Conservation (phyloP, 2,329 filamentous ascomycete genomes). For the Monosporascus ibericus region DNA sequence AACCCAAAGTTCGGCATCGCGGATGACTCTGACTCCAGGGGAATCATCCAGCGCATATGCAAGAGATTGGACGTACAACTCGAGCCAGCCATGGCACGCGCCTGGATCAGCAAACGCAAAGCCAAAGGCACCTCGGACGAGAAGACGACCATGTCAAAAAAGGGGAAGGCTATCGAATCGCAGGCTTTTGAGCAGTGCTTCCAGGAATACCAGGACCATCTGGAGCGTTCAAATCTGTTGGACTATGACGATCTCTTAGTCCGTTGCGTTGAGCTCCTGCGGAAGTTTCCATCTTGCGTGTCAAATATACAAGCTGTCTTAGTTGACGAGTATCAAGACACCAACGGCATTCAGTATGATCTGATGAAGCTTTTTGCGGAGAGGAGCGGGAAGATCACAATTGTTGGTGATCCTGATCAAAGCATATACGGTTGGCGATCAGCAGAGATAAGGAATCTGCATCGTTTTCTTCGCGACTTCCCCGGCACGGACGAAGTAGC, state of each 20-base stretch:
- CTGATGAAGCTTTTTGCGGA: slow-evolving; percentile 85
- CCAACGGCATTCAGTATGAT: slow-evolving; percentile 90
- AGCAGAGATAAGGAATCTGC: slow-evolving; percentile 84
- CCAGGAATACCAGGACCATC: slow-evolving; percentile 68
- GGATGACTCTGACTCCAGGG: slow-evolving; percentile 72
- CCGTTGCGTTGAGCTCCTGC: slow-evolving; percentile 73
- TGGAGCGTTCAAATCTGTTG: slow-evolving; percentile 72
- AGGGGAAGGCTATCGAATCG: slow-evolving; percentile 35
- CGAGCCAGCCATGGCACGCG: slow-evolving; percentile 64
- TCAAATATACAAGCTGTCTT: slow-evolving; percentile 85
- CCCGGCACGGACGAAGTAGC: slow-evolving; percentile 75
- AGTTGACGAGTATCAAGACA: slow-evolving; percentile 97
- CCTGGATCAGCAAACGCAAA: slow-evolving; percentile 68
- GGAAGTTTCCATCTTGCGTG: slow-evolving; percentile 69
- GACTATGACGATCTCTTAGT: slow-evolving; percentile 93
- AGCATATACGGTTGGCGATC: slow-evolving; percentile 96
- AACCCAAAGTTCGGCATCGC: slow-evolving; percentile 84
- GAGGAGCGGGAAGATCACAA: slow-evolving; percentile 68
- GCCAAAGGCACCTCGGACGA: slow-evolving; percentile 42
- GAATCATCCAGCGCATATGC: slow-evolving; percentile 76
- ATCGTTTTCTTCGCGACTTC: slow-evolving; percentile 70
- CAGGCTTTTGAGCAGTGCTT: slow-evolving; percentile 62
- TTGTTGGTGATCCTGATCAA: slow-evolving; percentile 94
- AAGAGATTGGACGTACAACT: slow-evolving; percentile 64
- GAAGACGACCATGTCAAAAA: slow-evolving; percentile 35